phyloP scores from a whole-genome alignment of 2,329 filamentous ascomycete species.

The Trichoderma sp. region DNA sequence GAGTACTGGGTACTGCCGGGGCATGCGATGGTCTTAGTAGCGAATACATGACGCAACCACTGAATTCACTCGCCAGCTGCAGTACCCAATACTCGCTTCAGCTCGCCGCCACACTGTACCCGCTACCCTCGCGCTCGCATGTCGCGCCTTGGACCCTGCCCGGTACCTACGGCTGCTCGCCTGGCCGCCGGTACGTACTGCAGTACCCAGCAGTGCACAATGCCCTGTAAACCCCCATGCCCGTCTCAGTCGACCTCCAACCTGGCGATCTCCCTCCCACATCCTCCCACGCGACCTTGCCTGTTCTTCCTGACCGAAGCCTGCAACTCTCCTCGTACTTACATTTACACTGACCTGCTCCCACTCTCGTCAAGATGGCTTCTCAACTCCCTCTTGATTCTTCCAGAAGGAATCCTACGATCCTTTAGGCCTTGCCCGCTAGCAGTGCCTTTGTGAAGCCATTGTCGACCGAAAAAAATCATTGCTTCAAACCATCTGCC shows the following conservation, averaged over 20 bases:
- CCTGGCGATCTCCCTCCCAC: constrained; percentile 15
- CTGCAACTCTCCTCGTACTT: constrained; percentile 1
- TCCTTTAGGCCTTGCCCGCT: constrained; percentile 22
- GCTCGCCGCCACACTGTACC: neutral
- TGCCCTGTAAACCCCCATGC: neutral
- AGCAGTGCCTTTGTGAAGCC: constrained; percentile 8
- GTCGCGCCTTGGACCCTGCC: neutral
- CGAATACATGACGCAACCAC: accelerated
- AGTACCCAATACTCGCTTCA: neutral
- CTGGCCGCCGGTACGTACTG: neutral
- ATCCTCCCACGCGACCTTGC: constrained; percentile 21
- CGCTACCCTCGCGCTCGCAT: neutral
- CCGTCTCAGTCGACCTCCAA: neutral
- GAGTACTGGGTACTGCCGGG: neutral
- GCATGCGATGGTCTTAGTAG: neutral
- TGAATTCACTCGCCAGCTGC: neutral
- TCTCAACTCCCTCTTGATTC: constrained; percentile 23
- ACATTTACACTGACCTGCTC: constrained; percentile 5
- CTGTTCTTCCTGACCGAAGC: constrained; percentile 20
- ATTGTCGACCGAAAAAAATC: neutral
- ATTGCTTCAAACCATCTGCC: neutral
- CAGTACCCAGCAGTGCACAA: neutral
- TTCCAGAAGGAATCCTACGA: constrained; percentile 22
- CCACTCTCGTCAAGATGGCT: constrained; percentile 25
- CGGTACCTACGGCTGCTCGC: neutral